Conservation (phyloP, 768 basidiomycete genomes). For the Cubamyces sp. region DNA sequence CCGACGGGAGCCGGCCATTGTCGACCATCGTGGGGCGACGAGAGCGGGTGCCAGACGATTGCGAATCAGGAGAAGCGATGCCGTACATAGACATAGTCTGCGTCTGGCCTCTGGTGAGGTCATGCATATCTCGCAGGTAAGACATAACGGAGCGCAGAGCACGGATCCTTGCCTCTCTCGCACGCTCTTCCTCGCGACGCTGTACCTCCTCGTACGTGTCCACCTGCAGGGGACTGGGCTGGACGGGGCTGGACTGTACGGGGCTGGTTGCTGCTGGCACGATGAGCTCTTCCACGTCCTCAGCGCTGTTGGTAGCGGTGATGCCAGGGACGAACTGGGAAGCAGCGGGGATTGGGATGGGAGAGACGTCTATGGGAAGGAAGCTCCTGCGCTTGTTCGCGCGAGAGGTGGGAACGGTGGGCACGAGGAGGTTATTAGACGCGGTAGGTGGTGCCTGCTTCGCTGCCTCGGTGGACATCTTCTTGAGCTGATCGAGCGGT, state of each 20-base stretch:
- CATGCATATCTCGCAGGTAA: conserved; percentile 94
- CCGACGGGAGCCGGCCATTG: conserved; percentile 55
- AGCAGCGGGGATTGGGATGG: conserved; percentile 66
- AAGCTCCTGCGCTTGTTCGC: conserved; percentile 83
- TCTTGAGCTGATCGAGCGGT: conserved; percentile 26
- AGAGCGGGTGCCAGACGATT: conserved; percentile 44
- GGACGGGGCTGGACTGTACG: conserved; percentile 43
- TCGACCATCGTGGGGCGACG: conserved; percentile 74
- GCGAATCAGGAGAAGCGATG: conserved; percentile 47
- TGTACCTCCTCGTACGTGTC: conserved; percentile 49
- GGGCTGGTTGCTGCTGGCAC: conserved; percentile 11
- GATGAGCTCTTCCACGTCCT: conserved; percentile 38
- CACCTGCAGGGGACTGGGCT: conserved; percentile 41
- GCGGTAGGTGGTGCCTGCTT: conserved; percentile 23
- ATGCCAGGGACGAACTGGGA: conserved; percentile 61
- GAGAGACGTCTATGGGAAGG: conserved; percentile 77
- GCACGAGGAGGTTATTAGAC: conserved; percentile 42
- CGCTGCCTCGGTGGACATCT: conserved; percentile 29
- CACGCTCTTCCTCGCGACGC: conserved; percentile 72
- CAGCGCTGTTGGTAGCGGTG: conserved; percentile 43
- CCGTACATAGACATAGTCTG: conserved; percentile 64
- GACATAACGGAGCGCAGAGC: conserved; percentile 93
- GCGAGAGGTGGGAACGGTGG: conserved; percentile 49
- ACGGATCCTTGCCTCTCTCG: conserved; percentile 71
- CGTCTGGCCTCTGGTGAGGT: conserved; percentile 72